These are phyloP conservation scores for Bryoglossum gracile DNA, from an alignment of 495 filamentous ascomycete species.

Conservation along the genomic window DNA sequence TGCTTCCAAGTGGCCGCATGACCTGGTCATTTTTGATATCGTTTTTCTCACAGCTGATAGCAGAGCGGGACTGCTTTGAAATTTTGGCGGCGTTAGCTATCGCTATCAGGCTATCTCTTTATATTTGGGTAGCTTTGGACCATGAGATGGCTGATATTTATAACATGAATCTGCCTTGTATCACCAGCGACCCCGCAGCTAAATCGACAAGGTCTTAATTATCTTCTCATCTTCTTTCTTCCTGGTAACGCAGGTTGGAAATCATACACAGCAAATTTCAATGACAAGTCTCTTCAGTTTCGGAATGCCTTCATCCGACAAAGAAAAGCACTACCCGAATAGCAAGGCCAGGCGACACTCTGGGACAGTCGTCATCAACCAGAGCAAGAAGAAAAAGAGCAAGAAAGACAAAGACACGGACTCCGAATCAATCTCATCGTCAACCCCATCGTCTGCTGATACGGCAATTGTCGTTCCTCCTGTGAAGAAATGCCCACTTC, in stretches of 20 bases:
- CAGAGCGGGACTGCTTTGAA: not conserved
- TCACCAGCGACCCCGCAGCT: conserved; percentile 6
- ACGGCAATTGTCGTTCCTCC: conserved; percentile 7
- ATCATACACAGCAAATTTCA: not conserved
- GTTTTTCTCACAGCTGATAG: not conserved
- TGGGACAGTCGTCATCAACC: conserved; percentile 11
- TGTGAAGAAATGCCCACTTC: conserved; percentile 21
- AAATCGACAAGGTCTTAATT: conserved; percentile 1
- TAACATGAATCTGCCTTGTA: not conserved
- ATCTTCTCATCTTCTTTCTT: not conserved
- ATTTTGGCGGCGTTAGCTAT: conserved; percentile 9
- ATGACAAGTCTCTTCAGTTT: conserved; percentile 14
- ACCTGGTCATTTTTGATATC: not conserved
- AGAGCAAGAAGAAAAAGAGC: conserved; percentile 15
- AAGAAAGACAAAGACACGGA: conserved; percentile 23
- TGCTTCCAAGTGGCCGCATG: conserved; percentile 7
- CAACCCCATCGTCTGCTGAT: conserved; percentile 5
- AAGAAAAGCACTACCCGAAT: conserved; percentile 22
- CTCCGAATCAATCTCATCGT: conserved; percentile 15
- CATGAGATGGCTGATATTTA: not conserved
- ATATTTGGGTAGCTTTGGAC: not conserved
- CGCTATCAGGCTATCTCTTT: not conserved
- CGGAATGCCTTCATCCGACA: conserved; percentile 19
- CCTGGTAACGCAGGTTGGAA: not conserved
- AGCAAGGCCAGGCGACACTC: conserved; percentile 20